Evolutionary conservation across 495 filamentous ascomycete species (phyloP), one percentile per base, ranked within the genome.

Genomic region (Penicillium robsamsonii): DNA sequence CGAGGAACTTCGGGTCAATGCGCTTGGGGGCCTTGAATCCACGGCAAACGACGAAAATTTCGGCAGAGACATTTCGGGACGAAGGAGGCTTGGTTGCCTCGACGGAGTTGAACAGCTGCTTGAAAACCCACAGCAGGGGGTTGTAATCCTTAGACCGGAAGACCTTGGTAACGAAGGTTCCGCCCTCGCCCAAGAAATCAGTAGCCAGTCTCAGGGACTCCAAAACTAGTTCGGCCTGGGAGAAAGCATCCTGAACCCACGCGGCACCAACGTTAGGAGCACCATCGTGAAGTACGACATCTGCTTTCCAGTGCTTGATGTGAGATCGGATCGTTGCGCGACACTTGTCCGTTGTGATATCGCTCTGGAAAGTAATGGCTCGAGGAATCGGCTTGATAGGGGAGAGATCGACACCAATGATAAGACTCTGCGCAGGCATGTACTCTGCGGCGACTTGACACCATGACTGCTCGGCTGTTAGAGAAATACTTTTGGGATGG

Each of bases 71-170:
- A 59, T 92, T 96, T 74, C 94, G 80, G 2, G 91, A 96, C 4
- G 93, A 96, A 5, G 94, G 94, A 12, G 94, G 94, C 72, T 98
- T 98, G 9, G 94, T 98, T 5, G 94, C 92, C 64, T 97, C 92
- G 48, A 98, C 94, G 44, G 92, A 93, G 27, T 79, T 80, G 77
- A 98, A 98, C 3, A 97, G 79, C 70, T 97, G 95, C 64, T 96
- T 96, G 79, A 96, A 95, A 41, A 97, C 93, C 94, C 94, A 99
- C 45, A 97, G 83, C 44, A 99, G 76, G 45, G 89, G 84, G 69
- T 97, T 96, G 80, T 96, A 97, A 70, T 98, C 92, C 65, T 96
- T 96, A n/a, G 90, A 95, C 56, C 94, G 74, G 79, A 99, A 99
- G 27, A 99, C 89, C 68, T 99, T 99, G 43, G 94, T 99, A 48